phyloP scores from a whole-genome alignment of 306 rosid genomes.

The Chamaecrista fasciculata region DNA sequence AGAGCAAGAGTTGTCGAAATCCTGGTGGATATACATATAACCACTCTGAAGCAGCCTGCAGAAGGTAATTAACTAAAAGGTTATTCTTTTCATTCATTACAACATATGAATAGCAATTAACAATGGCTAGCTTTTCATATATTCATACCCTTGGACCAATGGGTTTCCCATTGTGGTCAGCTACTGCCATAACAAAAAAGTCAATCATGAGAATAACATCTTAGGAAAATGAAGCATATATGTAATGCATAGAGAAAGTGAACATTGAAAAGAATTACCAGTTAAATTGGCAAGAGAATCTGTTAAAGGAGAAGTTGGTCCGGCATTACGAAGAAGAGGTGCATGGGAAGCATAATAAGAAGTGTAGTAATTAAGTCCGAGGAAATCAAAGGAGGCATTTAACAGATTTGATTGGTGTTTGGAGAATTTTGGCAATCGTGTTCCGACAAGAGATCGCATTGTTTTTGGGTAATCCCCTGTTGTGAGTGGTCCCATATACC shows the following conservation, averaged over 20 bases:
- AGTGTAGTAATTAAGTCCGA: constrained; percentile 21
- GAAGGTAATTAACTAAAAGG: background rate
- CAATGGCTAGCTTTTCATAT: too few species aligned
- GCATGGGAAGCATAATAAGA: constrained; percentile 5
- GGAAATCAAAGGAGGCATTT: constrained; percentile 6
- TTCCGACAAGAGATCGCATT: constrained; percentile 11
- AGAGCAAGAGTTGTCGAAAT: constrained; percentile 28
- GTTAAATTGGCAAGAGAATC: constrained; percentile 18
- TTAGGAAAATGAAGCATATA: too few species aligned
- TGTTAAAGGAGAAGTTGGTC: background rate
- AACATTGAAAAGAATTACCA: too few species aligned
- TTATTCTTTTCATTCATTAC: too few species aligned
- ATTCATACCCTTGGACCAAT: constrained; percentile 41
- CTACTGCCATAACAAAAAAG: constrained; percentile 37
- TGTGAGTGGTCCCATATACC: constrained; percentile 17
- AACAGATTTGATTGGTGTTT: background rate
- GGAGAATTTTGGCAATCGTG: constrained; percentile 6
- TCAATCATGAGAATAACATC: too few species aligned
- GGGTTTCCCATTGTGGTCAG: constrained; percentile 33
- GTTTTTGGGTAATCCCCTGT: constrained; percentile 9
- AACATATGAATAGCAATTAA: too few species aligned
- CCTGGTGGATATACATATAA: constrained; percentile 43
- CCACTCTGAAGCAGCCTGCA: constrained; percentile 46
- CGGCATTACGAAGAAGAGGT: background rate
- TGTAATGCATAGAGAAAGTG: too few species aligned